A percentile compares a stretch with the other conserved stretches of the same genome.
Evolutionary conservation across 176 grass and related monocot genomes (phyloP).

Genomic region (Oryza officinalis): DNA sequence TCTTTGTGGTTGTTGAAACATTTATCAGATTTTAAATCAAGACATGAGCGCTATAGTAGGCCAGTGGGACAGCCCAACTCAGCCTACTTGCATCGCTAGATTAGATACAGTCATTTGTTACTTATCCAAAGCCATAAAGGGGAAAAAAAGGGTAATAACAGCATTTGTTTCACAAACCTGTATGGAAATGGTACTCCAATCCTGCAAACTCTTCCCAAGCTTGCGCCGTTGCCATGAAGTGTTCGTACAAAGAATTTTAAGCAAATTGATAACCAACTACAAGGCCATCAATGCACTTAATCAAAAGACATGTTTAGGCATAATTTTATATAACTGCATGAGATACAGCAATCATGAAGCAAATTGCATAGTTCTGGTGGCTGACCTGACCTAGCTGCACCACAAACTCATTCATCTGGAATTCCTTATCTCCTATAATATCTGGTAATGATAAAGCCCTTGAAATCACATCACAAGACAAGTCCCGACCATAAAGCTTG

Average conservation of each 20-base stretch:
- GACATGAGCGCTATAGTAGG: background rate
- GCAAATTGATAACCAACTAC: slow-evolving; percentile 78
- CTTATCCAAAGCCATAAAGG: background rate
- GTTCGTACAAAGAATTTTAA: slow-evolving; percentile 97
- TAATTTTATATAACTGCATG: slow-evolving; percentile 4
- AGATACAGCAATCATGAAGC: slow-evolving; percentile 30
- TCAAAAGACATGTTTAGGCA: slow-evolving; percentile 19
- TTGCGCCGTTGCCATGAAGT: slow-evolving; percentile 97
- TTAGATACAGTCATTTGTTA: background rate
- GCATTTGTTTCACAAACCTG: slow-evolving; percentile 59
- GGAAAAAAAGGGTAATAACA: background rate
- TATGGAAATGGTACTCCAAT: slow-evolving; percentile 96
- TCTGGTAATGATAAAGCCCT: slow-evolving; percentile 79
- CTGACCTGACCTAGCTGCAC: slow-evolving; percentile 94
- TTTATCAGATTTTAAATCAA: background rate
- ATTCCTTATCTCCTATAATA: slow-evolving; percentile 80
- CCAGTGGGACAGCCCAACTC: background rate
- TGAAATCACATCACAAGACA: slow-evolving; percentile 82
- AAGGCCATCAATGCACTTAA: slow-evolving; percentile 36
- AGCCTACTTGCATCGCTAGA: background rate
- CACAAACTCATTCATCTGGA: slow-evolving; percentile 95
- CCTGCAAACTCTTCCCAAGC: slow-evolving; percentile 96
- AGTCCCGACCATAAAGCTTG: slow-evolving; percentile 81
- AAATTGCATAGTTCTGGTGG: slow-evolving; percentile 28
- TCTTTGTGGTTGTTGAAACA: background rate